Evolutionary conservation across 495 filamentous ascomycete species (phyloP).

Genomic region (Podospora tetraspora): DNA sequence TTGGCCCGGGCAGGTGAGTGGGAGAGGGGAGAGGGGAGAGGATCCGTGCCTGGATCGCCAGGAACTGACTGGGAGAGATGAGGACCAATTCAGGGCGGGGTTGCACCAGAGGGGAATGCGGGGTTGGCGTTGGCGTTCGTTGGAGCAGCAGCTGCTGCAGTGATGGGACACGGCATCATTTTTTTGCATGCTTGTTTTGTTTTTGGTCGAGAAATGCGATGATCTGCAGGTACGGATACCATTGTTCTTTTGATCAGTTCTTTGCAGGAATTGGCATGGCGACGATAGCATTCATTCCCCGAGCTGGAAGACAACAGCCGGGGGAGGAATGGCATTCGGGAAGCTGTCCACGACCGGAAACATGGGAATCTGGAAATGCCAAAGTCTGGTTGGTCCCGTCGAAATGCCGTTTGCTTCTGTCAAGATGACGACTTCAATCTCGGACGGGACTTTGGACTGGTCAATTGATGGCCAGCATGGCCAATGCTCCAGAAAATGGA

Average conservation of each 20-base stretch:
- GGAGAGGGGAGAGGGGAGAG: background rate
- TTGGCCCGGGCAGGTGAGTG: background rate
- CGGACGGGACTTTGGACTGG: background rate
- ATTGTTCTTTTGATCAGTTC: background rate
- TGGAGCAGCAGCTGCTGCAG: background rate
- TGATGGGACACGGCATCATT: background rate
- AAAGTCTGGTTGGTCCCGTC: background rate
- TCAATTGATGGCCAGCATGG: background rate
- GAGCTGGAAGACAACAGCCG: background rate
- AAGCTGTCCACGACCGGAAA: too few species aligned
- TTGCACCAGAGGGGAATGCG: background rate
- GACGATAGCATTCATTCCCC: background rate
- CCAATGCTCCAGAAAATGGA: too few species aligned
- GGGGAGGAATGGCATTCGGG: background rate
- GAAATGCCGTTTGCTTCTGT: background rate
- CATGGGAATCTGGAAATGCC: background rate
- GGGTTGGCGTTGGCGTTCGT: background rate
- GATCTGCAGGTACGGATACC: background rate
- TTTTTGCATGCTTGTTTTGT: background rate
- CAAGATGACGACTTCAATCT: background rate
- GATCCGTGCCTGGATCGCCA: slow-evolving; percentile 7
- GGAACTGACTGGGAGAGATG: slow-evolving; percentile 3
- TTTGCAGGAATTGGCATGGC: background rate
- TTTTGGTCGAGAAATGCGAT: background rate
- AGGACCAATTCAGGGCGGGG: background rate